Base-by-base conservation (phyloP, 2,329 filamentous ascomycete species). In the Colletotrichum magnum region DNA sequence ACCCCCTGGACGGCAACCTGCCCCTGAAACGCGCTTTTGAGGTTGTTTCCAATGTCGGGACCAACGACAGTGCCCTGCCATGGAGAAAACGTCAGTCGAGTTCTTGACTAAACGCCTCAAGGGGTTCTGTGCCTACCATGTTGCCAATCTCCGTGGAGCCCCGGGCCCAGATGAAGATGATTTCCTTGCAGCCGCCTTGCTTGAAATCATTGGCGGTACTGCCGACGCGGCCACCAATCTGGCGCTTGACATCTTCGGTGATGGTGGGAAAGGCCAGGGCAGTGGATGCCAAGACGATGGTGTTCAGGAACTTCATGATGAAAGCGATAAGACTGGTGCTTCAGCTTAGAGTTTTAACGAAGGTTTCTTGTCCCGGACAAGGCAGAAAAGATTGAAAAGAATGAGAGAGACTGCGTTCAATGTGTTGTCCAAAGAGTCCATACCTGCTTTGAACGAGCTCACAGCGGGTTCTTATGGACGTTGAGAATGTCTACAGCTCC, bases 1-100 rank as follows among this genome's bases (percentile, higher is more conserved):
- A 83, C 63, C 16, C 74, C 72, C 63, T 75, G 67, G n/a, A 71
- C 63, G 15, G 69, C 71, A 24, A 75, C 70, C 52, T 72, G 68
- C 36, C 53, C 69, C 36, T 58, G 64, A 52, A 73, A 74, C 10
- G 66, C 57, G 9, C 24, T 32, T 61, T 71, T 72, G 41, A 75
- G 39, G 6, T 50, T 28, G 32, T 71, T 61, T 28, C 69, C 65
- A 26, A 73, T 58, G 3, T 53, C 28, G 5, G 69, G 70, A 6
- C 73, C 73, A 28, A 73, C 71, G 12, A 61, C 51, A 41, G 18
- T 47, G 53, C 72, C 72, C 72, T 71, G 28, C 18, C 18, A 59
- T 32, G 6, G 43, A 28, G 21, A 32, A 3, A n/a, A 16, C 12
- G 15, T 60, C 45, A 48, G 24, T 43, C 6, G 24, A 18, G 43